A percentile compares a stretch with the other conserved stretches of the same genome.
Conservation (phyloP, 495 filamentous ascomycete genomes). For the Penicillium lagena region DNA sequence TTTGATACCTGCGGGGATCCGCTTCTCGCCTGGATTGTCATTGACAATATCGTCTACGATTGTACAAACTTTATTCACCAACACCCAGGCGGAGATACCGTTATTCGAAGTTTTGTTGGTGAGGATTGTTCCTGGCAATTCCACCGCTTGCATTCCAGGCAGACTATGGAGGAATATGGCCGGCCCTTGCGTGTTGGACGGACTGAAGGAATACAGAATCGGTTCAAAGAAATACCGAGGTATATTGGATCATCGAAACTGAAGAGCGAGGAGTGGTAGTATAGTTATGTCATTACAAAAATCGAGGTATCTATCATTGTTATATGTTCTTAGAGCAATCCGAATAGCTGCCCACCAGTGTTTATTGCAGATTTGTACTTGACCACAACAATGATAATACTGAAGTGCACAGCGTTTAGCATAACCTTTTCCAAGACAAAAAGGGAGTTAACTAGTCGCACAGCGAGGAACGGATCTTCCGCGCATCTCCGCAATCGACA, state of each 20-base stretch:
- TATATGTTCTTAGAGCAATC: too few relatives aligned
- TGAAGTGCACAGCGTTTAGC: too few relatives aligned
- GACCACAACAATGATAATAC: too few relatives aligned
- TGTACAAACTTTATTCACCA: conserved; percentile 4
- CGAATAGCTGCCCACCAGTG: too few relatives aligned
- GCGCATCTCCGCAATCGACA: too few relatives aligned
- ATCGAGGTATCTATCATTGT: too few relatives aligned
- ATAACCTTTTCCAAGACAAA: too few relatives aligned
- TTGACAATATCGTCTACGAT: conserved; percentile 8
- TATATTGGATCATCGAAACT: conserved; percentile 1
- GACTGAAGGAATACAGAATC: conserved; percentile 1
- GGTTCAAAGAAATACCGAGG: conserved; percentile 3
- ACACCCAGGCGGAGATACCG: conserved; percentile 8
- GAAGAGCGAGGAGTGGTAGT: too few relatives aligned
- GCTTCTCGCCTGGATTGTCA: conserved; percentile 1
- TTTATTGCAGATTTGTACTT: too few relatives aligned
- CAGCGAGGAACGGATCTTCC: too few relatives aligned
- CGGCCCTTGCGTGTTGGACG: background rate
- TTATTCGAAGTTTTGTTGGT: conserved; percentile 6
- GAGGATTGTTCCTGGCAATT: conserved; percentile 12
- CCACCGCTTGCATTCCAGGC: conserved; percentile 3
- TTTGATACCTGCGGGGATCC: background rate
- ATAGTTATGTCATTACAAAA: too few relatives aligned
- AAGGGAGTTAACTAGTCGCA: too few relatives aligned
- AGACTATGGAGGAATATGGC: background rate